A percentile compares a stretch with the other conserved stretches of the same genome.
These are phyloP conservation scores for Lunularia cruciata DNA, from an alignment of 225 moss, liverwort and hornwort species.

Conservation along the genomic window DNA sequence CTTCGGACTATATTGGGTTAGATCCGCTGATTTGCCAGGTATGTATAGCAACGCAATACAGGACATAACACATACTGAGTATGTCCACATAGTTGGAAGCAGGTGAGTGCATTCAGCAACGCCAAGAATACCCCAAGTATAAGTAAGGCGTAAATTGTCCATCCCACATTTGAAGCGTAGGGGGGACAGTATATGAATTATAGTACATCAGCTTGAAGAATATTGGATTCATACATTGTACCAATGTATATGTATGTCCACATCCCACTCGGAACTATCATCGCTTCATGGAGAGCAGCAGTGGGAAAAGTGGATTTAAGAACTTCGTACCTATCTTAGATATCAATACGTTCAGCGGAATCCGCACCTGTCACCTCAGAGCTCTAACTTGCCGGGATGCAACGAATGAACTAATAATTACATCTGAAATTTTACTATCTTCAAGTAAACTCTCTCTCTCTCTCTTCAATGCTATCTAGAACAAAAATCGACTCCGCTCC, in stretches of 20 bases:
- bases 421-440: background rate
- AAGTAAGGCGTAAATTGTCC: no score
- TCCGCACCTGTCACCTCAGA: background rate
- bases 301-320: background rate
- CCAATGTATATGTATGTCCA: background rate
- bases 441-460: background rate
- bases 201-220: background rate
- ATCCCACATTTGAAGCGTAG: no score
- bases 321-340: background rate
- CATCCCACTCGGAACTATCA: background rate
- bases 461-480: background rate
- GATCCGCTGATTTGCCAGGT: no score
- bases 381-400: background rate
- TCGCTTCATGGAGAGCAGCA: slow-evolving; percentile 11
- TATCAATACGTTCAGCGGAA: background rate
- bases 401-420: background rate
- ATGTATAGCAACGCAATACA: no score
- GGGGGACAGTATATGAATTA: no score
- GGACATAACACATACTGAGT: no score
- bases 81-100: no score
- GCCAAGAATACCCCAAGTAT: no score
- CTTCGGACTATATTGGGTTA: no score
- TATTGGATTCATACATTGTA: no score
- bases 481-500: background rate
- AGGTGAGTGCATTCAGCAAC: no score